Percentiles rank a stretch among this genome's conserved stretches.
phyloP scores from a whole-genome alignment of 192 early-diverging fungal species.

The Coemansia javaensis region DNA sequence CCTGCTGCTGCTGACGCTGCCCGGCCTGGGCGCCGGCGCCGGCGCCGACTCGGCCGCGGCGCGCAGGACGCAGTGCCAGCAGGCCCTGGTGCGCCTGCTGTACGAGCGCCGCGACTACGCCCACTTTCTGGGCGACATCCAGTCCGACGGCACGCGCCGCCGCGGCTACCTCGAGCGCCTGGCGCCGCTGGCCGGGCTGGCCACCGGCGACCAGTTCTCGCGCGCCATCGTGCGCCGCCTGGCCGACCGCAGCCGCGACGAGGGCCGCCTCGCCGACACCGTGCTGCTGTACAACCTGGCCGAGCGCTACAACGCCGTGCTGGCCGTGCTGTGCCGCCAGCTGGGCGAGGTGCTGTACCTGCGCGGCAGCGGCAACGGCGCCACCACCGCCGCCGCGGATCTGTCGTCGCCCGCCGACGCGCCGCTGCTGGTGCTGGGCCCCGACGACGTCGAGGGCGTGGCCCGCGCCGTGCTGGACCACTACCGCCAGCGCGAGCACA shows the following conservation, averaged over 20 bases:
- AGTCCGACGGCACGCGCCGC: slow-evolving; percentile 39
- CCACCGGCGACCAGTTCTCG: slow-evolving; percentile 57
- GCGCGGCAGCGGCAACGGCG: slow-evolving; percentile 12
- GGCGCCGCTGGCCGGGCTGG: slow-evolving; percentile 57
- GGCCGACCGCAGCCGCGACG: slow-evolving; percentile 65
- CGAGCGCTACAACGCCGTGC: slow-evolving; percentile 67
- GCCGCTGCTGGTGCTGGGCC: not conserved
- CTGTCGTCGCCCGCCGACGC: not conserved
- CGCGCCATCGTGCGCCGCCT: slow-evolving; percentile 60
- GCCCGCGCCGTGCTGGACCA: slow-evolving; percentile 47
- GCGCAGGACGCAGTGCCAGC: slow-evolving; percentile 17
- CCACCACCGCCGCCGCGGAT: not conserved
- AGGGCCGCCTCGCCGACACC: slow-evolving; percentile 67
- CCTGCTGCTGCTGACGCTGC: slow-evolving; percentile 39
- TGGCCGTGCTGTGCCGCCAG: slow-evolving; percentile 64
- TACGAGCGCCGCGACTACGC: slow-evolving; percentile 59
- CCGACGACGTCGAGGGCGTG: slow-evolving; percentile 47
- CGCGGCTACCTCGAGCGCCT: slow-evolving; percentile 66
- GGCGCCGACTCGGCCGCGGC: not conserved
- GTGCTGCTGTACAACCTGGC: slow-evolving; percentile 74
- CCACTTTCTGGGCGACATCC: slow-evolving; percentile 54
- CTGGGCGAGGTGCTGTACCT: slow-evolving; percentile 57
- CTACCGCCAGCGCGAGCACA: slow-evolving; percentile 50
- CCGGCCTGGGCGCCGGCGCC: not conserved
- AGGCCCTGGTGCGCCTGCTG: slow-evolving; percentile 48